phyloP scores from a whole-genome alignment of 75 land plant genomes.

The Pinus albicaulis region DNA sequence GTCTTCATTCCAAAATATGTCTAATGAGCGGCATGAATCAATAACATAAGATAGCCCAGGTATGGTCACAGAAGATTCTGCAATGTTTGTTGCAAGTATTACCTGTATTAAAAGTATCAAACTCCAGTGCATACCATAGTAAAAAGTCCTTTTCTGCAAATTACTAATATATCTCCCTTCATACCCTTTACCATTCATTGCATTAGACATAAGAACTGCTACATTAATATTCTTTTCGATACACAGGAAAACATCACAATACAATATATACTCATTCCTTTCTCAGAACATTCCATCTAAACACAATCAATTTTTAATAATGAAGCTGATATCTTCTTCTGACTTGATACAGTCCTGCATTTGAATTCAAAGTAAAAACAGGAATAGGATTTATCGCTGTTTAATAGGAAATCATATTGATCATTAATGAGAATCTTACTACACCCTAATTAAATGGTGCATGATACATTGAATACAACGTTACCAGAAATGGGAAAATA shows the following conservation, averaged over 20 bases:
- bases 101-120: slow-evolving; percentile 39
- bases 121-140: background rate
- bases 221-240: background rate
- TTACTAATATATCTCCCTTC: background rate
- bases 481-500: no score
- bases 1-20: slow-evolving; percentile 71
- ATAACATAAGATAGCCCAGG: slow-evolving; percentile 74
- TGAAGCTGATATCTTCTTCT: background rate
- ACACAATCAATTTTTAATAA: background rate
- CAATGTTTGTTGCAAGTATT: slow-evolving; percentile 89
- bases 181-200: background rate
- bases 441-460: no score
- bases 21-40: slow-evolving; percentile 86
- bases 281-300: background rate
- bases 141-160: background rate
- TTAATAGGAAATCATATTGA: no score
- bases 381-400: no score
- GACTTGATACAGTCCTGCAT: background rate
- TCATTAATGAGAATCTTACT: no score
- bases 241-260: background rate
- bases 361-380: no score
- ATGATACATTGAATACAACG: no score
- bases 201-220: background rate
- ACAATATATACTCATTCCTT: background rate
- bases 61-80: slow-evolving; percentile 94